A percentile compares a stretch with the other conserved stretches of the same genome.
Conservation (phyloP, 108 stramenopile species). For the Fragilaria crotonensis region DNA sequence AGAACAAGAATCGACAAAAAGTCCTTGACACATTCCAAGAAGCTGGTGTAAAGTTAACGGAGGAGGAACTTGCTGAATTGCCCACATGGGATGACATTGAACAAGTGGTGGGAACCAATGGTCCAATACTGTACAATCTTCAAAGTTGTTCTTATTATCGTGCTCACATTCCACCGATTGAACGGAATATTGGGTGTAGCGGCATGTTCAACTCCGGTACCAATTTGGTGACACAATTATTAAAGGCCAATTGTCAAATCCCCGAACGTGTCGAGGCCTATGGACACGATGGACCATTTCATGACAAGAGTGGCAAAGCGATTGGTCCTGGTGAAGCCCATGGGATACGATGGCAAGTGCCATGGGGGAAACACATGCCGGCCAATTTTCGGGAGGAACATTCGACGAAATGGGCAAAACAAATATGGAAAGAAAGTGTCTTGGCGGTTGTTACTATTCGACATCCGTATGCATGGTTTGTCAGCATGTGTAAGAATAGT, state of each 20-base stretch:
- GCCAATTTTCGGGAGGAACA: constrained; percentile 42
- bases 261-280: constrained; percentile 18
- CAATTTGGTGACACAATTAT: constrained; percentile 55
- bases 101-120: constrained; percentile 34
- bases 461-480: constrained; percentile 69
- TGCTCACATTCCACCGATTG: constrained; percentile 16
- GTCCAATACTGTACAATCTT: constrained; percentile 36
- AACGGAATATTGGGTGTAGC: constrained; percentile 14
- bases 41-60: constrained; percentile 37
- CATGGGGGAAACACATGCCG: constrained; percentile 65
- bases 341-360: constrained; percentile 3
- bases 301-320: constrained; percentile 45
- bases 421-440: constrained; percentile 46
- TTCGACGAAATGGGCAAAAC: constrained; percentile 26
- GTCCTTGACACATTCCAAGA: constrained; percentile 31
- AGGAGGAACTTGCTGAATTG: constrained; percentile 35
- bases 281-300: constrained; percentile 18
- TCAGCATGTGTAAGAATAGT: constrained; percentile 55
- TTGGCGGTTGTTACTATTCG: constrained; percentile 66
- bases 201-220: constrained; percentile 88
- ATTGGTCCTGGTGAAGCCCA: constrained; percentile 2
- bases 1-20: too few relatives aligned
- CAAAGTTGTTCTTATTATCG: constrained; percentile 37
- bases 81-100: constrained; percentile 61
- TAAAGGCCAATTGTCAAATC: constrained; percentile 52